Evolutionary conservation across 371 early-diverging fungal species (phyloP), one percentile per base, ranked within the genome.

Genomic region (Coemansia sp.): DNA sequence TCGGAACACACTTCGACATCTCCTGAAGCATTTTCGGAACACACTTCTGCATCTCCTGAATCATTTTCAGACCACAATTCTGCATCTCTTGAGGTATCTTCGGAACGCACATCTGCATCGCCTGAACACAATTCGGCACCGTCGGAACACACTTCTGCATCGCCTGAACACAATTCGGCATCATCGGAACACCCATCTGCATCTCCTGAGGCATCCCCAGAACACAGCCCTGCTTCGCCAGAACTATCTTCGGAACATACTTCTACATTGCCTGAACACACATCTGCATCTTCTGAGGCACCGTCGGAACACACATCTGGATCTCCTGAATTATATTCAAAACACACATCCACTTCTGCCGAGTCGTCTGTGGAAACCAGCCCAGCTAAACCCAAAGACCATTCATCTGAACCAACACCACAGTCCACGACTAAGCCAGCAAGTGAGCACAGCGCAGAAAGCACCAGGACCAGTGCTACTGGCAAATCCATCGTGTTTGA

Each of bases 401-500:
- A 34, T 34, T 10, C 11, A 10, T 10, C 11, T 10, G 37, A 34
- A 10, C 11, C 37, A 34, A 10, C 37, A 10, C 29, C 29, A 29
- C 29, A 29, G 29, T 29, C 29, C 5, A 29, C 29, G 3, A 3
- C 11, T 3, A 10, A 10, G 37, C 11, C 37, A 34, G 37, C 37
- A 3, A 10, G 10, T 3, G 37, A 34, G 37, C 37, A 34, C 37
- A 34, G 37, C 11, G 37, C 37, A 34, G 37, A 34, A 34, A 34
- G 37, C 37, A 34, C 11, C 37, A 34, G 37, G 11, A 10, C 29
- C 29, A 29, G 6, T 6, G 22, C 59, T 11, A 22, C 56, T n/a
- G 64, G 64, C 24, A 76, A 64, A 29, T 61, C 65, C 3, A 76
- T 76, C 22, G 16, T 72, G n/a, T 76, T 76, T 50, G 63, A 76